phyloP scores from a whole-genome alignment of 352 stramenopile species.

The Proteromonas lacertae region DNA sequence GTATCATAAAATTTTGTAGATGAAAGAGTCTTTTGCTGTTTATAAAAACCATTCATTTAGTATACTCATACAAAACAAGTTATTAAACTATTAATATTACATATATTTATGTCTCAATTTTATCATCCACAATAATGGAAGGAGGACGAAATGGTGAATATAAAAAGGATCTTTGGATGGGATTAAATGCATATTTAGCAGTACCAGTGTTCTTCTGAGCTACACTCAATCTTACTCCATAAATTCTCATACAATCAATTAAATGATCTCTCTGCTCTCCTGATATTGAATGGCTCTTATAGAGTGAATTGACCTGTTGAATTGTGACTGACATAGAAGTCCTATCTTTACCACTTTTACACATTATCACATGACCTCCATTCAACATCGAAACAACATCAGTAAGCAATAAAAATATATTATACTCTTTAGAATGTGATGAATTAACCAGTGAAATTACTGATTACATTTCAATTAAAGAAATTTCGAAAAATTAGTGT shows the following conservation, averaged over 20 bases:
- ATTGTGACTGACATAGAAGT: slow-evolving; percentile 64
- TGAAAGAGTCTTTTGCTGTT: too few species aligned
- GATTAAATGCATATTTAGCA: slow-evolving; percentile 64
- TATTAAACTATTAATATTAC: too few species aligned
- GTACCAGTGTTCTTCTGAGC: slow-evolving; percentile 56
- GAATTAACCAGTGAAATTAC: too few species aligned
- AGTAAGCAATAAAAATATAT: too few species aligned
- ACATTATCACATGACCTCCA: slow-evolving; percentile 50
- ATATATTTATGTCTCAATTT: too few species aligned
- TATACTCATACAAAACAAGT: too few species aligned
- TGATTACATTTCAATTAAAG: too few species aligned
- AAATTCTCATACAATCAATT: slow-evolving; percentile 44
- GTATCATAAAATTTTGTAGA: too few species aligned
- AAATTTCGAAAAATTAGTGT: too few species aligned
- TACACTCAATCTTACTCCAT: slow-evolving; percentile 48
- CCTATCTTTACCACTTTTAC: slow-evolving; percentile 63
- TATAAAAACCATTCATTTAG: too few species aligned
- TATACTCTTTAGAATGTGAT: too few species aligned
- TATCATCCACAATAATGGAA: slow-evolving; percentile 44
- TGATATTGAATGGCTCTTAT: slow-evolving; percentile 2
- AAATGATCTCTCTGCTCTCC: slow-evolving; percentile 2
- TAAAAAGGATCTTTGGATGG: slow-evolving; percentile 48
- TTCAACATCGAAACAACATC: too few species aligned
- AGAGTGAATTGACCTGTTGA: slow-evolving; percentile 38
- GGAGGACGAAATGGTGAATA: slow-evolving; percentile 49